Evolutionary conservation across 2,329 filamentous ascomycete genomes (phyloP), one percentile per base, ranked within the genome.

Genomic region (Aspergillus fumigatus): DNA sequence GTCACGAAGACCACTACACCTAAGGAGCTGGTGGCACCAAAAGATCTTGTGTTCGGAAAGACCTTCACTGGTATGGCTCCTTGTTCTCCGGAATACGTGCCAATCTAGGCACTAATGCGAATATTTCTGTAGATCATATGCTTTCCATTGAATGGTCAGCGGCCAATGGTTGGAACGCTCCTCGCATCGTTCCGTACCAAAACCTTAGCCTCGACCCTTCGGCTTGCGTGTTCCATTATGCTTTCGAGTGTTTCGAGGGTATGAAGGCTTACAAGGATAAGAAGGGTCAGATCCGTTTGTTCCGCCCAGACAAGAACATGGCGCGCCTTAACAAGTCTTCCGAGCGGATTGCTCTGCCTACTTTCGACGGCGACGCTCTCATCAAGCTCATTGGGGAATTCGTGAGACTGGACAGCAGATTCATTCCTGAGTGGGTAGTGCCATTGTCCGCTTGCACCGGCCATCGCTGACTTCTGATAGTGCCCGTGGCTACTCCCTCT

Each of bases 251-350:
- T 75, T 99, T 99, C 77, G 94, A 99, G 80, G 94, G 94, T 66
- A 96, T 97, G 92, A 99, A 99, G 81, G 94, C 94, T 58, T 99
- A 99, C 83, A 95, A 93, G 77, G 91, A 96, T 78, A 85, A 83
- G 68, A 73, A 84, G 47, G 90, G 90, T 66, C 79, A 86, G 58
- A 84, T 96, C 65, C 87, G 93, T 54, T 81, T 99, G 54, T 99
- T 99, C 83, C 86, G 94, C 35, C 94, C 94, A 2, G 88, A 96
- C 74, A 94, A 86, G 83, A 99, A 99, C 81, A 97, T 97, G 93
- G 87, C 82, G 62, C 88, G 94, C 59, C 79, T 99, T 76, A 99
- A 97, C 82, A 90, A 88, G 75, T 97, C 92, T 2, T 85, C 90
- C 50, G 85, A 90, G 41, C 89, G 94, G 63, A 97, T 99, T 77